These are phyloP conservation scores for Apiospora phragmitis DNA, from an alignment of 2,329 filamentous ascomycete genomes.

Conservation along the genomic window DNA sequence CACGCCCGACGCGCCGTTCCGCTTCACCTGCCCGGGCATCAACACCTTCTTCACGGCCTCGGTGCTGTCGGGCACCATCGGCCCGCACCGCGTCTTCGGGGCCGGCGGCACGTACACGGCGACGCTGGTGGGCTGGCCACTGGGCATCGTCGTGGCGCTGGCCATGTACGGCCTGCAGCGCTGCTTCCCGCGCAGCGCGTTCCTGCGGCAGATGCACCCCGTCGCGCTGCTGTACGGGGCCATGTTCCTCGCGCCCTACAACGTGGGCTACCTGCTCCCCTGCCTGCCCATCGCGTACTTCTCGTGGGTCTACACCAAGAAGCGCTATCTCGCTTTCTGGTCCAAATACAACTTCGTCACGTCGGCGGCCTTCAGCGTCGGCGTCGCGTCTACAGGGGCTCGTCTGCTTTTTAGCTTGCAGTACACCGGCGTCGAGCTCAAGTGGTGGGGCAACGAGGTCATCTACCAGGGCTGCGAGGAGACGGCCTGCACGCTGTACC, in stretches of 20 bases:
- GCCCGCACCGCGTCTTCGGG: constrained; percentile 34
- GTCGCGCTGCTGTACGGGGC: constrained; percentile 29
- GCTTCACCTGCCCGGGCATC: constrained; percentile 33
- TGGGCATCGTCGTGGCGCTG: constrained; percentile 33
- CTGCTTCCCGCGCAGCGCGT: constrained; percentile 20
- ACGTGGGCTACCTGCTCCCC: constrained; percentile 24
- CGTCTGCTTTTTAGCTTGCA: constrained; percentile 29
- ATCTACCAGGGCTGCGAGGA: constrained; percentile 35
- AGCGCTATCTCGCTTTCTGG: constrained; percentile 33
- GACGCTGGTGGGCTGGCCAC: constrained; percentile 34
- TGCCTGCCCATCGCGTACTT: constrained; percentile 46
- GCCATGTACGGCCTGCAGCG: constrained; percentile 32
- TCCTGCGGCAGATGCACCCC: constrained; percentile 28
- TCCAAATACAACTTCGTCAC: constrained; percentile 31
- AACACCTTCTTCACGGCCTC: constrained; percentile 36
- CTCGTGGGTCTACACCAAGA: constrained; percentile 26
- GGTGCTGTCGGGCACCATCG: constrained; percentile 35
- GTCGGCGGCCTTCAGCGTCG: constrained; percentile 37
- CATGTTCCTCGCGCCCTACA: constrained; percentile 33
- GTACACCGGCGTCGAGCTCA: constrained; percentile 21
- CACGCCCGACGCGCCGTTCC: constrained; percentile 29
- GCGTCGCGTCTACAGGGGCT: constrained; percentile 35
- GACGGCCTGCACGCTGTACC: constrained; percentile 29
- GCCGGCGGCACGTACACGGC: constrained; percentile 29
- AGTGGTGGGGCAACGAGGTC: constrained; percentile 51